Conservation (phyloP, 495 filamentous ascomycete genomes). For the Darksidea phi region DNA sequence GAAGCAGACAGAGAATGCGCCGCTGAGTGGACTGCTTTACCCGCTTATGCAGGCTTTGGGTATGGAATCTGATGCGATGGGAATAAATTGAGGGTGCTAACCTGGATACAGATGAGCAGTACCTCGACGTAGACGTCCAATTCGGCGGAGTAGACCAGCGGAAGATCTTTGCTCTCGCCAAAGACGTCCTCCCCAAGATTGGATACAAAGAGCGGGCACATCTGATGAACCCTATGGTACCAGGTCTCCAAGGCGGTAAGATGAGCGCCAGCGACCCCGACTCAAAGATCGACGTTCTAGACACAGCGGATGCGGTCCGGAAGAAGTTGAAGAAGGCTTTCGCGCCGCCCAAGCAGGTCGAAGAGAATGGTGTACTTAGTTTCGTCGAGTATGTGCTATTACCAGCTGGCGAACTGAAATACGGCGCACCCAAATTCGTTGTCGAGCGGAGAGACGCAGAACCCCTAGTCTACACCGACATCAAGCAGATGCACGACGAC, state of each 20-base stretch:
- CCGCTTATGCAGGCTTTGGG: conserved; percentile 78
- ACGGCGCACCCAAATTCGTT: conserved; percentile 56
- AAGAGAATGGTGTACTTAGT: conserved; percentile 80
- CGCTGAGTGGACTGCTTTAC: conserved; percentile 79
- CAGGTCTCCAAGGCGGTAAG: conserved; percentile 79
- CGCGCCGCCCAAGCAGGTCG: conserved; percentile 68
- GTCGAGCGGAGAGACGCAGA: conserved; percentile 61
- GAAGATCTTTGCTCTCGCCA: conserved; percentile 82
- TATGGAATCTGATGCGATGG: no score
- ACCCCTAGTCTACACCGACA: conserved; percentile 71
- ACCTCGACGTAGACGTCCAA: conserved; percentile 80
- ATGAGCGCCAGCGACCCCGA: conserved; percentile 60
- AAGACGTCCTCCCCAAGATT: conserved; percentile 69
- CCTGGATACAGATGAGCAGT: conserved; percentile 66
- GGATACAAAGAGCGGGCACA: conserved; percentile 77
- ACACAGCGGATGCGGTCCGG: conserved; percentile 64
- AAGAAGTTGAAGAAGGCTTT: conserved; percentile 84
- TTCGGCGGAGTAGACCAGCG: conserved; percentile 79
- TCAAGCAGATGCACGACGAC: conserved; percentile 70
- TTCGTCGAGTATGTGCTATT: conserved; percentile 85
- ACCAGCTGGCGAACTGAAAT: conserved; percentile 59
- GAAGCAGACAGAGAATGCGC: conserved; percentile 77
- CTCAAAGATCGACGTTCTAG: conserved; percentile 89
- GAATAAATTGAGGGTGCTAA: no score
- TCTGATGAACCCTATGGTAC: conserved; percentile 87